These are phyloP conservation scores for Daldinia childiae DNA, from an alignment of 495 filamentous ascomycete genomes.

Conservation along the genomic window DNA sequence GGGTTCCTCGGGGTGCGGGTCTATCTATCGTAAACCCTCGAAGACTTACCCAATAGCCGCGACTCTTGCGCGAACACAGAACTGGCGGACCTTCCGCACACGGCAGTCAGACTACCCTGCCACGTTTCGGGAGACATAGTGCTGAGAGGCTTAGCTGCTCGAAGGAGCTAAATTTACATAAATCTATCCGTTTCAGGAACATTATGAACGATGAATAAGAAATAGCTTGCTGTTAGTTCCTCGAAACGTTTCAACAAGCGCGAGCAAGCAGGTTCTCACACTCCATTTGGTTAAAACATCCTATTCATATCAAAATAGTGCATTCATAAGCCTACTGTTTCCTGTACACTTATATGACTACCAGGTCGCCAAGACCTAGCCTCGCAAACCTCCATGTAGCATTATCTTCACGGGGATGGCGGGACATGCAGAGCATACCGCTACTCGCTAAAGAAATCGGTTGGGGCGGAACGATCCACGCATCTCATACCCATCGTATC, in stretches of 20 bases:
- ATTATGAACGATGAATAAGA: conserved; percentile 16
- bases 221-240: conserved; percentile 27
- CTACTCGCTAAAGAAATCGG: conserved; percentile 2
- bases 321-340: background rate
- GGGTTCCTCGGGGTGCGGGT: conserved; percentile 23
- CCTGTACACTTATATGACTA: background rate
- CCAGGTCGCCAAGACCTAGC: background rate
- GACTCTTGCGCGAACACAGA: background rate
- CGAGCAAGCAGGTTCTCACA: background rate
- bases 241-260: conserved; percentile 20
- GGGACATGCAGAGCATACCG: conserved; percentile 6
- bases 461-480: conserved; percentile 8
- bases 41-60: conserved; percentile 9
- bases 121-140: conserved; percentile 32
- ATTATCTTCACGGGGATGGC: conserved; percentile 5
- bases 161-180: conserved; percentile 36
- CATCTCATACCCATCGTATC: background rate
- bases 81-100: conserved; percentile 21
- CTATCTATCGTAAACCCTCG: conserved; percentile 17
- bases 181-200: conserved; percentile 32
- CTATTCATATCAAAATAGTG: background rate
- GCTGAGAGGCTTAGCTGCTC: conserved; percentile 31
- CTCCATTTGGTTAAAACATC: background rate
- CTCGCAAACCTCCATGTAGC: background rate
- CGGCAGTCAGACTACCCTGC: conserved; percentile 28